Evolutionary conservation across 306 rosid genomes (phyloP).

Genomic region (Fragaria vesca): DNA sequence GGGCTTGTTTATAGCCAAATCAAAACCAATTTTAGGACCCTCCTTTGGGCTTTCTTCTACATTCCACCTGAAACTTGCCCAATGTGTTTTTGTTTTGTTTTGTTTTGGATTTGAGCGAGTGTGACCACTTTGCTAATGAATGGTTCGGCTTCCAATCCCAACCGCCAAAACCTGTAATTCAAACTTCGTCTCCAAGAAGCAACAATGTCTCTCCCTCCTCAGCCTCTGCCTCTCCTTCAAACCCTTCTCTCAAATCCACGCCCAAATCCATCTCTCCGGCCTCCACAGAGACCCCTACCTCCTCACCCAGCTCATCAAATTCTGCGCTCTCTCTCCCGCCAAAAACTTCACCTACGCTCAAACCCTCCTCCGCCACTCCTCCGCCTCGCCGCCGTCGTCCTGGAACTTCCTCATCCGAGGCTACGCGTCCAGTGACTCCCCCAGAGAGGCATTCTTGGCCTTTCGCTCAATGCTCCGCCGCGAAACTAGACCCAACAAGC

Average conservation of each 20-base stretch:
- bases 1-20: too few relatives aligned
- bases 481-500: slow-evolving; percentile 52
- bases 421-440: slow-evolving; percentile 50
- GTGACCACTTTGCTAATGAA: slow-evolving; percentile 22
- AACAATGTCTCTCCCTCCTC: slow-evolving; percentile 57
- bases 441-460: slow-evolving; percentile 48
- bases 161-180: slow-evolving; percentile 12
- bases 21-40: too few relatives aligned
- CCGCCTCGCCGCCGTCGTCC: slow-evolving; percentile 42
- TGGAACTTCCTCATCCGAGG: slow-evolving; percentile 84
- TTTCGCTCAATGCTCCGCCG: slow-evolving; percentile 55
- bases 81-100: too few relatives aligned
- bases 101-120: not conserved
- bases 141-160: slow-evolving; percentile 40
- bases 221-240: slow-evolving; percentile 40
- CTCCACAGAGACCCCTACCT: slow-evolving; percentile 48
- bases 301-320: slow-evolving; percentile 57
- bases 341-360: slow-evolving; percentile 51
- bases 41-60: too few relatives aligned
- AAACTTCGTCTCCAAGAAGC: slow-evolving; percentile 37
- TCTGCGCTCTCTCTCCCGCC: slow-evolving; percentile 50
- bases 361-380: slow-evolving; percentile 36
- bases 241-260: slow-evolving; percentile 62
- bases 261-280: slow-evolving; percentile 56
- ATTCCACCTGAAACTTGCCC: too few relatives aligned